Percentiles rank a stretch among this genome's conserved stretches.
Conservation (phyloP, 306 rosid genomes). For the Morella rubra region DNA sequence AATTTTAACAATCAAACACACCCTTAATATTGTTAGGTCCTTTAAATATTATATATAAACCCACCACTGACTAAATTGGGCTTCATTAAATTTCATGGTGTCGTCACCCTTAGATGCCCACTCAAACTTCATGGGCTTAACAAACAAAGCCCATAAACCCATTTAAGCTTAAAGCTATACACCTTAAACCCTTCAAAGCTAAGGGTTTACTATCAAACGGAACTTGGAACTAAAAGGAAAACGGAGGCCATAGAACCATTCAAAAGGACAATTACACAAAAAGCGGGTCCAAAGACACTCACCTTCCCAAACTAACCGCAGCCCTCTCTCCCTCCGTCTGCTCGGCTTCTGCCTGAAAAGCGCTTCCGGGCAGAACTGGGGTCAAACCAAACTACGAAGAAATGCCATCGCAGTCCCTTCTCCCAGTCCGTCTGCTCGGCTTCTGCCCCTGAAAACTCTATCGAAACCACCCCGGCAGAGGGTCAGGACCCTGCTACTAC, state of each 20-base stretch:
- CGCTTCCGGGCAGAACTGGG: too few species aligned
- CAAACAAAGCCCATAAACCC: neutral
- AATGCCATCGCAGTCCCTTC: constrained; percentile 18
- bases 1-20: too few species aligned
- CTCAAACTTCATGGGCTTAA: neutral
- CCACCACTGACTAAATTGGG: neutral
- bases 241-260: too few species aligned
- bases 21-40: too few species aligned
- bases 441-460: constrained; percentile 10
- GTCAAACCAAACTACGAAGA: constrained; percentile 18
- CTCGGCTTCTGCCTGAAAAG: too few species aligned
- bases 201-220: neutral
- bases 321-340: too few species aligned
- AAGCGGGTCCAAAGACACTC: too few species aligned
- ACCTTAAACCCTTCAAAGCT: neutral
- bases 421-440: constrained; percentile 36
- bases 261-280: too few species aligned
- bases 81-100: neutral
- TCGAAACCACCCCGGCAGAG: neutral
- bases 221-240: neutral
- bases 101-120: neutral
- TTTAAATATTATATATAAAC: too few species aligned
- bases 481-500: neutral
- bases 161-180: neutral
- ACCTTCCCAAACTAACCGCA: too few species aligned